Base-by-base conservation (phyloP, 1,284 basidiomycete species). In the Schizopora paradoxa region DNA sequence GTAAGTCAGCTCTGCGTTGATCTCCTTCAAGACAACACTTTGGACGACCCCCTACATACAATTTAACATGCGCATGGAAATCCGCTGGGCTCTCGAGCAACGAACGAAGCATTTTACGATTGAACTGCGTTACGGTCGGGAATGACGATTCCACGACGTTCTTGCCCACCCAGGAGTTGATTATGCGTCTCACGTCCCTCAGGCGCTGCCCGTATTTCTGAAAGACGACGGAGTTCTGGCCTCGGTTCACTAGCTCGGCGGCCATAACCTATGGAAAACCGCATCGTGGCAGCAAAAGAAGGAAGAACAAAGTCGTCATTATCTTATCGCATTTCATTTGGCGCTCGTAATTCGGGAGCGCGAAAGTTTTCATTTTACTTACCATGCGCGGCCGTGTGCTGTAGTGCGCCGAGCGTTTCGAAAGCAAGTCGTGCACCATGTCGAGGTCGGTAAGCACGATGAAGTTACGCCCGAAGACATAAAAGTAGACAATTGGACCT, bases 351-450 rank as follows among this genome's bases (percentile, higher is more conserved):
- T 4, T 14, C 10, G 14, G 3, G 35, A n/a, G 13, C n/a, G 3
- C 5, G 13, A 37, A 21, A 11, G 22, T 26, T 33, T 7, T 21
- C 41, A 38, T n/a, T n/a, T n/a, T n/a, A n/a, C n/a, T n/a, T 23
- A 38, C 43, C 19, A 45, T 18, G 8, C 28, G 21, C 13, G 43
- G 43, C 10, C 43, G 33, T 10, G 33, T 27, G 25, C 51, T 51
- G 41, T 54, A 51, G 13, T 51, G 31, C 6, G 49, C 39, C 19
- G 49, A 51, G 11, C 45, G 33, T 33, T 41, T 51, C 31, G 51
- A 48, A 21, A 54, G 43, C 2, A 54, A 36, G 7, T 54, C 49
- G 25, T 33, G 27, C 6, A 49, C 51, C 22, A 45, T 44, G 16
- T 48, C 41, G 5, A 33, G 28, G 16, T 36, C 42, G 45, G 48